phyloP scores from a whole-genome alignment of 129 eudicot genomes.

The Ambrosia artemisiifolia region DNA sequence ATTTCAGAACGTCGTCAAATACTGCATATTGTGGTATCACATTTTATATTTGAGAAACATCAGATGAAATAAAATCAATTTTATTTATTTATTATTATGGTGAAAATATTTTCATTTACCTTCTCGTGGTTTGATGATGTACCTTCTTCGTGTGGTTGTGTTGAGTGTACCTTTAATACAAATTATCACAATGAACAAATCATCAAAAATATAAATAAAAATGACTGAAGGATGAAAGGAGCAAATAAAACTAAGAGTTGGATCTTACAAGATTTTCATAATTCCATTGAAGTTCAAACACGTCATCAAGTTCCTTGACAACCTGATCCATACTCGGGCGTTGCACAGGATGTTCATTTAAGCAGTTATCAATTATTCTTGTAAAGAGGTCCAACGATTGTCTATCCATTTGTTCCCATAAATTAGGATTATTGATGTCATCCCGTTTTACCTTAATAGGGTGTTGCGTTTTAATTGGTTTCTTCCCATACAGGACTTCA shows the following conservation, averaged over 20 bases:
- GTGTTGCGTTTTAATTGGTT: not conserved
- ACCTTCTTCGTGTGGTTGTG: not conserved
- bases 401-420: constrained; percentile 1
- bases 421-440: not conserved
- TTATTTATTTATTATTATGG: too few species aligned
- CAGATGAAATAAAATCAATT: too few species aligned
- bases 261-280: not conserved
- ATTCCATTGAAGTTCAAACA: not conserved
- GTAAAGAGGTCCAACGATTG: not conserved
- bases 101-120: not conserved
- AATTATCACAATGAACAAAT: not conserved
- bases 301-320: not conserved
- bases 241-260: not conserved
- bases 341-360: not conserved
- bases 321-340: constrained; percentile 7
- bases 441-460: too few species aligned
- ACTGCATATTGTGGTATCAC: too few species aligned
- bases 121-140: not conserved
- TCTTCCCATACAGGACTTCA: constrained; percentile 8
- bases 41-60: too few species aligned
- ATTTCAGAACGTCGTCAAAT: too few species aligned
- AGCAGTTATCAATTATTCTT: not conserved
- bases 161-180: not conserved
- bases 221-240: not conserved
- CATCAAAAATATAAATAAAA: not conserved